Conservation (phyloP, 352 stramenopile genomes). For the Phytophthora crassamura region DNA sequence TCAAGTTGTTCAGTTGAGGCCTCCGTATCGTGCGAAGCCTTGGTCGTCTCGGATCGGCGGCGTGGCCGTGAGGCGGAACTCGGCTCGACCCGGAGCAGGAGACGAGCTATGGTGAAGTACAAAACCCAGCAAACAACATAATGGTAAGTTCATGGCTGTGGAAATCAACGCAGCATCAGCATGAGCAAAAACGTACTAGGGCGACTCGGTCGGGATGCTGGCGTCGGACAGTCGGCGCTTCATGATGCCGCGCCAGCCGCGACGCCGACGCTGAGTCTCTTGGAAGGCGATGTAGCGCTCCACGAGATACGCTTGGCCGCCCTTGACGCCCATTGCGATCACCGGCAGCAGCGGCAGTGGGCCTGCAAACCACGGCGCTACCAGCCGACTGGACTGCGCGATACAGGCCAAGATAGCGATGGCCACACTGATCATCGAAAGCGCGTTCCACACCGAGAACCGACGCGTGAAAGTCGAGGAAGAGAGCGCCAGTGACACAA, state of each 20-base stretch:
- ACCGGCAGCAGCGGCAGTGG: conserved; percentile 73
- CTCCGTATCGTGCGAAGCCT: conserved; percentile 28
- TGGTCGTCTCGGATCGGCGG: conserved; percentile 23
- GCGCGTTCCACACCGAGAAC: conserved; percentile 81
- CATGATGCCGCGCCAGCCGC: conserved; percentile 84
- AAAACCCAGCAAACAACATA: background rate
- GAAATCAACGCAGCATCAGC: too few species aligned
- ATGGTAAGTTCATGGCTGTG: too few species aligned
- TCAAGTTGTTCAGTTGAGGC: conserved; percentile 19
- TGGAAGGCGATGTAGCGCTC: conserved; percentile 84
- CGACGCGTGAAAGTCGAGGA: conserved; percentile 74
- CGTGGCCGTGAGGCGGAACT: conserved; percentile 32
- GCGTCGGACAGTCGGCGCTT: conserved; percentile 82
- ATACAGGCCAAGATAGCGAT: conserved; percentile 76
- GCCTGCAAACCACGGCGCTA: conserved; percentile 83
- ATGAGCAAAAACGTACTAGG: conserved; percentile 36
- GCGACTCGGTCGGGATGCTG: conserved; percentile 72
- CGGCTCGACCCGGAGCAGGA: conserved; percentile 28
- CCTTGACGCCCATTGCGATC: conserved; percentile 71
- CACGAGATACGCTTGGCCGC: conserved; percentile 70
- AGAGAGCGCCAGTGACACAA: conserved; percentile 73
- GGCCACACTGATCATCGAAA: conserved; percentile 79
- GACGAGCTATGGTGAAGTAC: conserved; percentile 25
- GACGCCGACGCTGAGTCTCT: conserved; percentile 74
- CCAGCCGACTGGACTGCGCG: conserved; percentile 66